A percentile compares a stretch with the other conserved stretches of the same genome.
These are phyloP conservation scores for Ceratobasidium sp. DNA, from an alignment of 1,284 basidiomycete species.

Conservation along the genomic window DNA sequence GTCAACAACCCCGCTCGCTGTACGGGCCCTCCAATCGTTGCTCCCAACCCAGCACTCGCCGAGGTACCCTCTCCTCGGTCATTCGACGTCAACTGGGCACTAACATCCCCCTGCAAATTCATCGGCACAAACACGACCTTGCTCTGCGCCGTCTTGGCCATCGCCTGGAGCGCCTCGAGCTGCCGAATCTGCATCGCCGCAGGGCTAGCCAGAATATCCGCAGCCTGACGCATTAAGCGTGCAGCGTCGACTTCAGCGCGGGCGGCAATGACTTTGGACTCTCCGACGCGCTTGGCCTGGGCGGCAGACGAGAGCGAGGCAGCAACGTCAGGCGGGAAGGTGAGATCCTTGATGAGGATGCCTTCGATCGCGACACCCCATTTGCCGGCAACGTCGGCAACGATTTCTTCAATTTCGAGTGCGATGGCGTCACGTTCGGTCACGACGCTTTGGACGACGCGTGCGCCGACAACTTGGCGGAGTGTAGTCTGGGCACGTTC, in stretches of 20 bases:
- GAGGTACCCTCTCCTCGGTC: slow-evolving; percentile 20
- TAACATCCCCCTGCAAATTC: slow-evolving; percentile 82
- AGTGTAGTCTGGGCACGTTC: slow-evolving; percentile 97
- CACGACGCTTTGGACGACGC: slow-evolving; percentile 83
- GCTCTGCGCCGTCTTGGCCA: slow-evolving; percentile 77
- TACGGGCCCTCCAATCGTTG: neutral
- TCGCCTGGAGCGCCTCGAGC: slow-evolving; percentile 83
- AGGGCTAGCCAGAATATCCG: slow-evolving; percentile 90
- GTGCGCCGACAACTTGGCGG: slow-evolving; percentile 92
- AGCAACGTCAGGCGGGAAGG: slow-evolving; percentile 92
- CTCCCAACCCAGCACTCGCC: slow-evolving; percentile 1
- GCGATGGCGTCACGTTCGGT: slow-evolving; percentile 93
- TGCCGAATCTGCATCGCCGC: slow-evolving; percentile 98
- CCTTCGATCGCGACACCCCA: slow-evolving; percentile 97
- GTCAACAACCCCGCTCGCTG: slow-evolving; percentile 42
- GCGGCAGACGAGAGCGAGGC: slow-evolving; percentile 92
- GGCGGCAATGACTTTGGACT: slow-evolving; percentile 95
- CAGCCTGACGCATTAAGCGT: slow-evolving; percentile 88
- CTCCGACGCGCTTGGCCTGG: slow-evolving; percentile 94
- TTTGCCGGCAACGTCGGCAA: slow-evolving; percentile 84
- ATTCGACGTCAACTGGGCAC: slow-evolving; percentile 60
- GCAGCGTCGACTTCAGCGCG: slow-evolving; percentile 95
- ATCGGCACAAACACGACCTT: slow-evolving; percentile 97
- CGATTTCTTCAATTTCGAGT: slow-evolving; percentile 94
- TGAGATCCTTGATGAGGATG: slow-evolving; percentile 84